Percentiles rank a stretch among this genome's conserved stretches.
These are phyloP conservation scores for Jimgerdemannia lactiflua DNA, from an alignment of 192 early-diverging fungal genomes.

Conservation along the genomic window DNA sequence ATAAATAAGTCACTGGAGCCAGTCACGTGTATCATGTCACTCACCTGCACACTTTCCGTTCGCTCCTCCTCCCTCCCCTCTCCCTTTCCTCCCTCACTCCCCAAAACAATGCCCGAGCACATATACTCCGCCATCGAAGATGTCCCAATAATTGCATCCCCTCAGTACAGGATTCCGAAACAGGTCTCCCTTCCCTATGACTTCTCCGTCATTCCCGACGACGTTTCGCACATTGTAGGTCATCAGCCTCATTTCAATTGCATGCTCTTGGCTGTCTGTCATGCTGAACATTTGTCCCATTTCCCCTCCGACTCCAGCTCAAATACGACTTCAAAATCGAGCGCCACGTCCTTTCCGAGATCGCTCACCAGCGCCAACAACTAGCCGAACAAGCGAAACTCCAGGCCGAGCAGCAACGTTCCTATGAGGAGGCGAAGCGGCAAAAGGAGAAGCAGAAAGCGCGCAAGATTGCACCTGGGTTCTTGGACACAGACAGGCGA, in stretches of 20 bases:
- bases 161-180: conserved; percentile 31
- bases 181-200: conserved; percentile 21
- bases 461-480: conserved; percentile 63
- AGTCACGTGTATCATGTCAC: conserved; percentile 8
- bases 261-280: background rate
- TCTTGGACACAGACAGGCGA: conserved; percentile 55
- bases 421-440: conserved; percentile 39
- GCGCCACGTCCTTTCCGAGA: conserved; percentile 41
- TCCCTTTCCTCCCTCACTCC: background rate
- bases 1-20: too few species aligned
- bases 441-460: conserved; percentile 47
- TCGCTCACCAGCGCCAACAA: conserved; percentile 31
- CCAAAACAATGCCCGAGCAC: too few species aligned
- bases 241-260: background rate
- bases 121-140: conserved; percentile 30
- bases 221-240: conserved; percentile 25
- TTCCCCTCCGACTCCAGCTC: conserved; percentile 15
- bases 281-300: background rate
- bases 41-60: background rate
- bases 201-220: conserved; percentile 26
- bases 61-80: too few species aligned
- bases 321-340: conserved; percentile 56
- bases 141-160: conserved; percentile 34
- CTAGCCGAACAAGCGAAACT: conserved; percentile 27
- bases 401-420: conserved; percentile 26